phyloP scores from a whole-genome alignment of 1,284 basidiomycete species.

The Boletellus dicymbophilus region DNA sequence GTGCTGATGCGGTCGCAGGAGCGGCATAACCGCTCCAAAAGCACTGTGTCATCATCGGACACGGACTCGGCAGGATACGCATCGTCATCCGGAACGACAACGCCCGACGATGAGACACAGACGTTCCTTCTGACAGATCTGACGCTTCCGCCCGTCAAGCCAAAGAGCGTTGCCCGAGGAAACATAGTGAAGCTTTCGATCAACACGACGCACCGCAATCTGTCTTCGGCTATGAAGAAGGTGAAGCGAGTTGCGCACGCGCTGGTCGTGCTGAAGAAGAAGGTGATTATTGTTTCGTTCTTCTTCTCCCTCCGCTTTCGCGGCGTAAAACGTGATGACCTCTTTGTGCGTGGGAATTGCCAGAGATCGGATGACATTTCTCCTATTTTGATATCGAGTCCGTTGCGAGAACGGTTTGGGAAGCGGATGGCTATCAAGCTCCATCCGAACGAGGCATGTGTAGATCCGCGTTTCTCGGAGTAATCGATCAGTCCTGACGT shows the following conservation, averaged over 20 bases:
- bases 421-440: conserved; percentile 28
- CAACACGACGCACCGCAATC: conserved; percentile 12
- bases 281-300: conserved; percentile 10
- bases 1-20: conserved; percentile 13
- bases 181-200: conserved; percentile 1
- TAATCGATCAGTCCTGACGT: background rate
- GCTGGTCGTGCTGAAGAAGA: conserved; percentile 26
- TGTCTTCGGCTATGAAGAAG: conserved; percentile 23
- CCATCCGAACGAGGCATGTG: conserved; percentile 29
- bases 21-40: conserved; percentile 21
- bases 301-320: background rate
- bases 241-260: conserved; percentile 21
- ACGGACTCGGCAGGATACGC: conserved; percentile 26
- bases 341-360: background rate
- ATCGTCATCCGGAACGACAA: conserved; percentile 33
- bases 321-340: background rate
- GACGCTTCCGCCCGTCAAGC: too few relatives aligned
- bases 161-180: too few relatives aligned
- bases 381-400: conserved; percentile 27
- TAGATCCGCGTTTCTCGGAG: background rate
- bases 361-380: conserved; percentile 27
- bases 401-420: conserved; percentile 32
- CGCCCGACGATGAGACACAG: conserved; percentile 32
- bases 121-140: conserved; percentile 26
- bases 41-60: conserved; percentile 25